Base-by-base conservation (phyloP, 2,329 filamentous ascomycete genomes). In the Trichoderma semiorbis region DNA sequence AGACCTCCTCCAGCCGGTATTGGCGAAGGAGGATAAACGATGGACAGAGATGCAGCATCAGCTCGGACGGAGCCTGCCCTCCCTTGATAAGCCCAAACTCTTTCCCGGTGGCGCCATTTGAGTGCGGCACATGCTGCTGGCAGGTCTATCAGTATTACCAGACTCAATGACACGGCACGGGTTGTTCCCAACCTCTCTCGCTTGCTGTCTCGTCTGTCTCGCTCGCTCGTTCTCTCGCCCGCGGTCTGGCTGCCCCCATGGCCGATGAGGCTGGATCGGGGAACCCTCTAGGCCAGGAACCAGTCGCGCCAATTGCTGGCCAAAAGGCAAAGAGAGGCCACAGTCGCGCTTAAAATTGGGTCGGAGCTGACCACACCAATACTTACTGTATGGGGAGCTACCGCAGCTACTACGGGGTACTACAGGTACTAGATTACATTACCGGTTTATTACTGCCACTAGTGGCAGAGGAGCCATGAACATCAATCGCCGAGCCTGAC, bases 101-200 rank as follows among this genome's bases (percentile, higher is more conserved):
- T 53, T 65, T 65, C 50, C 60, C 58, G 65, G 71, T 72, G 71
- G 71, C 71, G 71, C 71, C 66, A 72, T 69, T 32, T 43, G 14
- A 58, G 63, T 57, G 28, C 47, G 64, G 62, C 62, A 30, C 62
- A 64, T 32, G 62, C 12, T 32, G n/a, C 62, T 64, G 7, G 18
- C 39, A 47, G 26, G 39, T 34, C 62, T 21, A 32, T 53, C 47
- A 55, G 50, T 36, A 34, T 47, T 39, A 21, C 43, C 50, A 39
- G 24, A 32, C 39, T 71, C 69, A 65, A 39, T 53, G 50, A 21
- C 69, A 65, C 34, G 34, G 61, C 43, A 58, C 28, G 63, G 21
- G 36, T 7, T 50, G 57, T 18, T 67, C 21, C 70, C 57, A 55
- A 7, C 70, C 61, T 53, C 57, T 62, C 67, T 34, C 26, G 26